A percentile compares a stretch with the other conserved stretches of the same genome.
Evolutionary conservation across 441 rosid species (phyloP).

Genomic region (Euphorbia corollata): DNA sequence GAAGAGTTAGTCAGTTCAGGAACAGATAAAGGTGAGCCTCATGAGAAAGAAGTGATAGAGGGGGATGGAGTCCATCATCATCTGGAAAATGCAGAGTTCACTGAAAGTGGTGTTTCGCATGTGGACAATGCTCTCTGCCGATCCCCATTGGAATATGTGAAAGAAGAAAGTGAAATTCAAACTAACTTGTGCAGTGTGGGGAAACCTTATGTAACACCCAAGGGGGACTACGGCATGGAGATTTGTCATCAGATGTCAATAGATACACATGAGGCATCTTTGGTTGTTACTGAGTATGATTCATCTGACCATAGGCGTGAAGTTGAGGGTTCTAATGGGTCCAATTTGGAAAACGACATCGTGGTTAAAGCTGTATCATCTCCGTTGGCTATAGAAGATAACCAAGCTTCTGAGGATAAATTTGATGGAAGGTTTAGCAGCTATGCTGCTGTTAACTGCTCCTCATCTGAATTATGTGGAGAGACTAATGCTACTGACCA

Average conservation of each 20-base stretch:
- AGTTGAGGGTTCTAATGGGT: conserved; percentile 25
- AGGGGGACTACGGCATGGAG: conserved; percentile 30
- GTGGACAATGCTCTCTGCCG: conserved; percentile 22
- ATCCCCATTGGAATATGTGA: conserved; percentile 23
- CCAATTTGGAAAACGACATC: conserved; percentile 23
- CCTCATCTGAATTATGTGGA: conserved; percentile 26
- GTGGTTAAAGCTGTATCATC: conserved; percentile 28
- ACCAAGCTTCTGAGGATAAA: conserved; percentile 24
- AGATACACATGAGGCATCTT: conserved; percentile 18
- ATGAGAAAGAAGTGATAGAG: conserved; percentile 22
- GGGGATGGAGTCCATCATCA: conserved; percentile 22
- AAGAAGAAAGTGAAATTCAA: conserved; percentile 26
- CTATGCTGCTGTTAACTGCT: conserved; percentile 21
- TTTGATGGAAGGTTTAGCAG: conserved; percentile 24
- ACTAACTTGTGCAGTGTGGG: conserved; percentile 22
- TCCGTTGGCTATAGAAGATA: conserved; percentile 22
- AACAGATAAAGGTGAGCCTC: conserved; percentile 17
- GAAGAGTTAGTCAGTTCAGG: conserved; percentile 25
- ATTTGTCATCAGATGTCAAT: conserved; percentile 21
- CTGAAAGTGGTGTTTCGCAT: conserved; percentile 24
- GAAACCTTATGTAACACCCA: conserved; percentile 26
- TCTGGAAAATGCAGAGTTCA: conserved; percentile 25
- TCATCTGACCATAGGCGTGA: conserved; percentile 23
- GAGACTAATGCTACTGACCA: conserved; percentile 21
- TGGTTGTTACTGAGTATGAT: conserved; percentile 20